A percentile compares a stretch with the other conserved stretches of the same genome.
These are phyloP conservation scores for Thermochaetoides thermophila DNA, from an alignment of 495 filamentous ascomycete genomes.

Conservation along the genomic window DNA sequence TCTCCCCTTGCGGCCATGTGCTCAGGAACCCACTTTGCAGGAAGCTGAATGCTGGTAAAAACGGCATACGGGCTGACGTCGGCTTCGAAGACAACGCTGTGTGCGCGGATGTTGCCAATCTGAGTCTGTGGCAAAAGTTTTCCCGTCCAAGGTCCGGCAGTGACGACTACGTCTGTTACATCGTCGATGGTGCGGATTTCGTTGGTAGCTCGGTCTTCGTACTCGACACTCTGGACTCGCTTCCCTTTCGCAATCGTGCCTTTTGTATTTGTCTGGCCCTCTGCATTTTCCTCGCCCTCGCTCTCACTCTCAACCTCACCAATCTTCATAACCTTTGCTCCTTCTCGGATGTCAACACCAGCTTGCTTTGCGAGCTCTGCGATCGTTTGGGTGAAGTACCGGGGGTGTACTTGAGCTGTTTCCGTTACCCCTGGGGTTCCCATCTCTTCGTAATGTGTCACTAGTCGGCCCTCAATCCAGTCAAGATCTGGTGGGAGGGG, in stretches of 20 bases:
- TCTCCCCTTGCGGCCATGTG: conserved; percentile 29
- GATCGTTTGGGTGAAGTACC: conserved; percentile 80
- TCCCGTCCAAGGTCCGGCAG: conserved; percentile 84
- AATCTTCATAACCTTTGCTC: conserved; percentile 38
- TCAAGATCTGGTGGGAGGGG: conserved; percentile 67
- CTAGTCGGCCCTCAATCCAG: conserved; percentile 59
- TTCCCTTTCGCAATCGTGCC: too few species aligned
- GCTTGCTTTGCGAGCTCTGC: conserved; percentile 61
- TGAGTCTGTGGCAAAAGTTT: conserved; percentile 58
- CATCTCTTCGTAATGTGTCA: conserved; percentile 70
- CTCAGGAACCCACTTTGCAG: conserved; percentile 37
- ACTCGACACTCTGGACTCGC: conserved; percentile 60
- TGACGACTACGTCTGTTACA: conserved; percentile 68
- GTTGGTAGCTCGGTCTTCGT: conserved; percentile 46
- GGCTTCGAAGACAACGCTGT: conserved; percentile 73
- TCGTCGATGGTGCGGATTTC: conserved; percentile 39
- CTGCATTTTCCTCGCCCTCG: conserved; percentile 20
- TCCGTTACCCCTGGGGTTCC: conserved; percentile 46
- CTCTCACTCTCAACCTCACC: too few species aligned
- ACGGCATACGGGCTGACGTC: conserved; percentile 77
- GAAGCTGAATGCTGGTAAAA: conserved; percentile 79
- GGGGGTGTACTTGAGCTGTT: conserved; percentile 91
- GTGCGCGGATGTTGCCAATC: conserved; percentile 69
- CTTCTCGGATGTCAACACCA: conserved; percentile 57
- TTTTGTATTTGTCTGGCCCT: conserved; percentile 24